phyloP scores from a whole-genome alignment of 2,329 filamentous ascomycete species.

The Fusarium hainanense region DNA sequence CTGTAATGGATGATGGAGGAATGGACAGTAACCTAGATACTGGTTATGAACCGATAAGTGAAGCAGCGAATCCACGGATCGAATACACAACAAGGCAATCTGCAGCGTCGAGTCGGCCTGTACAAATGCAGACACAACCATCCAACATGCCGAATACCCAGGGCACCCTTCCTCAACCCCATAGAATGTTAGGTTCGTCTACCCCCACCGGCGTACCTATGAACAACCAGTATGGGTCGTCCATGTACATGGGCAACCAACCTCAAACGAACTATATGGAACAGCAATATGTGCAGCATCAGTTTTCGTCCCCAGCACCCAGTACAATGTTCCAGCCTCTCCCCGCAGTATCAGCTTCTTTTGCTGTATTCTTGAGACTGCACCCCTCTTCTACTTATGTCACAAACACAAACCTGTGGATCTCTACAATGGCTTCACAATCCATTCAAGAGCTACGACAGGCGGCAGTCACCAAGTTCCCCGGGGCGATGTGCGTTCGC shows the following conservation, averaged over 20 bases:
- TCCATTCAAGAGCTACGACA: conserved; percentile 72
- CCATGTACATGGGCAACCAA: conserved; percentile 54
- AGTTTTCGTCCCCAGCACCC: conserved; percentile 41
- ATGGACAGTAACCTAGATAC: conserved; percentile 35
- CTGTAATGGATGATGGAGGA: conserved; percentile 28
- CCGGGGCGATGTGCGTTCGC: conserved; percentile 66
- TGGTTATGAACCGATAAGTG: conserved; percentile 43
- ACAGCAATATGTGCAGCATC: conserved; percentile 49
- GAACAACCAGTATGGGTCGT: conserved; percentile 53
- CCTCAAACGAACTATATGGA: conserved; percentile 52
- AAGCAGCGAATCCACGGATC: conserved; percentile 42
- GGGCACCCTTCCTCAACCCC: conserved; percentile 34
- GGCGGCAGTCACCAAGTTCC: conserved; percentile 70
- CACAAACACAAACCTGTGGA: conserved; percentile 68
- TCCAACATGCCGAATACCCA: conserved; percentile 31
- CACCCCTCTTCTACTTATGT: conserved; percentile 70
- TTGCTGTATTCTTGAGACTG: conserved; percentile 76
- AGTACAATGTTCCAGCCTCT: conserved; percentile 42
- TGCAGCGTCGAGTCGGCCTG: conserved; percentile 36
- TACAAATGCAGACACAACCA: conserved; percentile 39
- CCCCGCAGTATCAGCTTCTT: conserved; percentile 44
- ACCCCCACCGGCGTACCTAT: conserved; percentile 45
- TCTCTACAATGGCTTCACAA: conserved; percentile 68
- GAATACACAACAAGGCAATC: conserved; percentile 37
- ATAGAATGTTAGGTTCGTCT: conserved; percentile 44